These are phyloP conservation scores for Eimeria acervulina DNA, from an alignment of 169 alveolate genomes.

Conservation along the genomic window DNA sequence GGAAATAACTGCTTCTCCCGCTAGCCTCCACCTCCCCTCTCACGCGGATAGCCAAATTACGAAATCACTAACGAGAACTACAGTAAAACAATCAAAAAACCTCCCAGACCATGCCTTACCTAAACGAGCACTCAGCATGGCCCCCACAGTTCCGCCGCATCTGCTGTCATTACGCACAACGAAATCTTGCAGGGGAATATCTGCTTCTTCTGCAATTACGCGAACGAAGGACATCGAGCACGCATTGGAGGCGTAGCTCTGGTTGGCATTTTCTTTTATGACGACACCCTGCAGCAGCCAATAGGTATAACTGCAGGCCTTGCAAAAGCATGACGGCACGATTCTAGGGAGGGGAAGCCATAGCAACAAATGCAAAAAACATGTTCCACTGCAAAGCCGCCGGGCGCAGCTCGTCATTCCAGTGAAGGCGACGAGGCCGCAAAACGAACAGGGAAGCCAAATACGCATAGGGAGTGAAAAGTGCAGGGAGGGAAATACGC, in stretches of 20 bases:
- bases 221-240: constrained; percentile 59
- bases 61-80: background rate
- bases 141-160: constrained; percentile 98
- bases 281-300: constrained; percentile 84
- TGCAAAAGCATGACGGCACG: background rate
- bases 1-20: background rate
- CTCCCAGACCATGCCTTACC: constrained; percentile 88
- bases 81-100: background rate
- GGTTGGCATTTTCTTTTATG: constrained; percentile 92
- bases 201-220: constrained; percentile 48
- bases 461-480: background rate
- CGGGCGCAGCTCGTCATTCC: background rate
- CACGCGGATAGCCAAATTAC: background rate
- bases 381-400: background rate
- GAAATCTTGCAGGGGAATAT: constrained; percentile 94
- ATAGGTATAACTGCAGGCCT: background rate
- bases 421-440: background rate
- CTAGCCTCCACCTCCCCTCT: background rate
- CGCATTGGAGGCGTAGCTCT: constrained; percentile 95
- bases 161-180: constrained; percentile 96
- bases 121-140: constrained; percentile 94
- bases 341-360: background rate
- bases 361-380: background rate
- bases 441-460: background rate
- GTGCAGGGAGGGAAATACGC: background rate